These are phyloP conservation scores for Ophiostoma novo-ulmi DNA, from an alignment of 2,329 filamentous ascomycete genomes.

Conservation along the genomic window DNA sequence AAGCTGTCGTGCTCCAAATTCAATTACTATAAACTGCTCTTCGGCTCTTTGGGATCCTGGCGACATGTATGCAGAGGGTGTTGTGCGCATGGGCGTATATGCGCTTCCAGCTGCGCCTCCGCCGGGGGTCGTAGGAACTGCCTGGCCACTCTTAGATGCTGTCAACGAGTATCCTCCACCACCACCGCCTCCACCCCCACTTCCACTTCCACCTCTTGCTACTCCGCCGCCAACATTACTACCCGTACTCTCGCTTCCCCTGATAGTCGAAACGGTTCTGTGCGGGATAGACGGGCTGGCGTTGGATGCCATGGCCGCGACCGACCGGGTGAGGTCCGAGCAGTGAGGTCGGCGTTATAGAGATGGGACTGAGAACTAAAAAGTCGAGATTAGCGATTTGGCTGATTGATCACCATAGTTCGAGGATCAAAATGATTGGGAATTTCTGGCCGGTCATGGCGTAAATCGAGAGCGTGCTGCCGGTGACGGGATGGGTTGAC, in stretches of 20 bases:
- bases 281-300: conserved; percentile 48
- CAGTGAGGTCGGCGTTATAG: neutral
- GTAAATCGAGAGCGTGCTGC: neutral
- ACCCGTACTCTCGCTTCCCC: conserved; percentile 35
- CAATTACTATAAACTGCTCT: conserved; percentile 78
- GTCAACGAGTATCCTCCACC: neutral
- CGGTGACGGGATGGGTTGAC: conserved; percentile 1
- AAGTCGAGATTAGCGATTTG: neutral
- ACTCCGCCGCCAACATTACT: conserved; percentile 16
- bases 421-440: neutral
- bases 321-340: neutral
- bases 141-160: neutral
- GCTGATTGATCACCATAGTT: neutral
- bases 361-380: neutral
- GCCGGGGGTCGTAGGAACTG: conserved; percentile 29
- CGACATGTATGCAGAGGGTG: conserved; percentile 53
- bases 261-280: conserved; percentile 55
- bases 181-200: neutral
- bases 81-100: conserved; percentile 29
- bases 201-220: conserved; percentile 19
- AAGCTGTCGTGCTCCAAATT: conserved; percentile 73
- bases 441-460: neutral
- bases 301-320: conserved; percentile 41
- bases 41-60: conserved; percentile 62
- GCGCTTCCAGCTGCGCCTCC: conserved; percentile 19